Conservation (phyloP, 169 alveolate species). For the Plasmodium chabaudi region DNA sequence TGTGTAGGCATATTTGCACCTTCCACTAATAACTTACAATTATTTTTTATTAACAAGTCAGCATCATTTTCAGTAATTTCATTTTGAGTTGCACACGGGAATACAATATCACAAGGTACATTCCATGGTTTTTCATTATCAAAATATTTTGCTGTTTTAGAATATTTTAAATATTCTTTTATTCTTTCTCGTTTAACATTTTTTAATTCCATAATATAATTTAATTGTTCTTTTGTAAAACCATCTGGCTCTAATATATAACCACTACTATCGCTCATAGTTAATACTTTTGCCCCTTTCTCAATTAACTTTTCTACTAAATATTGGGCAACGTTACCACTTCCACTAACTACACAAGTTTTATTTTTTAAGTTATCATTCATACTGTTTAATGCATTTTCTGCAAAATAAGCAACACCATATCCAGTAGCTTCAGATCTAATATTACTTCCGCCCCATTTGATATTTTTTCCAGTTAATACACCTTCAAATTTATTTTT, state of each 20-base stretch:
- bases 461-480: constrained; percentile 88
- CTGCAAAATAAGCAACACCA: constrained; percentile 90
- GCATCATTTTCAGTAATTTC: constrained; percentile 87
- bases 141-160: constrained; percentile 75
- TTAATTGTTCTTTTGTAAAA: constrained; percentile 82
- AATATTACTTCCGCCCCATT: constrained; percentile 90
- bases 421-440: constrained; percentile 92
- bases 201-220: constrained; percentile 79
- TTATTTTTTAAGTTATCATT: constrained; percentile 78
- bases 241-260: constrained; percentile 83
- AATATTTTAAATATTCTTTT: constrained; percentile 77
- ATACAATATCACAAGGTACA: constrained; percentile 83
- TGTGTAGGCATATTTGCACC: constrained; percentile 93
- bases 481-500: constrained; percentile 85
- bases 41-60: constrained; percentile 78
- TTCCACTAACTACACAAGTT: constrained; percentile 86
- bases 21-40: constrained; percentile 84
- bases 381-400: constrained; percentile 72
- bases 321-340: constrained; percentile 92
- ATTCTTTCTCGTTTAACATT: constrained; percentile 78
- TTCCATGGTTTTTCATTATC: constrained; percentile 83
- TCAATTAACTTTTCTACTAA: constrained; percentile 85
- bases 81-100: constrained; percentile 91
- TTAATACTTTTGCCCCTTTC: constrained; percentile 88
- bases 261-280: constrained; percentile 88